Evolutionary conservation across 768 basidiomycete genomes (phyloP).

Genomic region (Daedalea quercina): DNA sequence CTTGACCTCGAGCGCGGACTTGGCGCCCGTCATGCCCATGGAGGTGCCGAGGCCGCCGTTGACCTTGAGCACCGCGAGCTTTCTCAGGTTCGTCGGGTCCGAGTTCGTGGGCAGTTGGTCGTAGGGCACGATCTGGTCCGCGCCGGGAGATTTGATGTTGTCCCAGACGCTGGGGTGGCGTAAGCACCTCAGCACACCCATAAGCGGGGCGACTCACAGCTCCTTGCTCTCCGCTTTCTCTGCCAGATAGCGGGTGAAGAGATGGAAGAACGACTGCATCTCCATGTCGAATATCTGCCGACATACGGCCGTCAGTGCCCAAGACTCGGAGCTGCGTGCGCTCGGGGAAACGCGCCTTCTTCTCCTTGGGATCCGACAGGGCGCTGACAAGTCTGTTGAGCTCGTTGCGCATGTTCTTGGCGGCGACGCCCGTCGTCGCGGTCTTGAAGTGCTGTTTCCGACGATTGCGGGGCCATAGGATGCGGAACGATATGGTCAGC

Average conservation of each 20-base stretch:
- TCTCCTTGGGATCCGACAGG: slow-evolving; percentile 46
- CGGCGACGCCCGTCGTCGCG: slow-evolving; percentile 39
- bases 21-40: slow-evolving; percentile 85
- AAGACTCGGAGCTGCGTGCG: slow-evolving; percentile 57
- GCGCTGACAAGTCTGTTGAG: slow-evolving; percentile 58
- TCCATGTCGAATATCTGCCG: slow-evolving; percentile 90
- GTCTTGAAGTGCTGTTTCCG: slow-evolving; percentile 33
- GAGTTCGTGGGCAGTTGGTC: slow-evolving; percentile 53
- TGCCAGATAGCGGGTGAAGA: slow-evolving; percentile 92
- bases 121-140: slow-evolving; percentile 84
- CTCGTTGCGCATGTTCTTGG: slow-evolving; percentile 62
- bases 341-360: slow-evolving; percentile 41
- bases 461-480: slow-evolving; percentile 31
- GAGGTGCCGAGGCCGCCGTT: slow-evolving; percentile 92
- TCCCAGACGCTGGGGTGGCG: slow-evolving; percentile 24
- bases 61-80: slow-evolving; percentile 92
- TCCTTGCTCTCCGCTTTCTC: slow-evolving; percentile 83
- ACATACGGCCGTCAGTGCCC: slow-evolving; percentile 67
- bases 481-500: slow-evolving; percentile 10
- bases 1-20: slow-evolving; percentile 92
- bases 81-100: slow-evolving; percentile 69
- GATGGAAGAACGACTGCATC: slow-evolving; percentile 94
- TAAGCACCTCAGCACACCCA: not conserved
- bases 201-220: slow-evolving; percentile 49
- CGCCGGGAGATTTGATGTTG: slow-evolving; percentile 74